Base-by-base conservation (phyloP, 352 stramenopile species). In the Pythium phragmiticola region DNA sequence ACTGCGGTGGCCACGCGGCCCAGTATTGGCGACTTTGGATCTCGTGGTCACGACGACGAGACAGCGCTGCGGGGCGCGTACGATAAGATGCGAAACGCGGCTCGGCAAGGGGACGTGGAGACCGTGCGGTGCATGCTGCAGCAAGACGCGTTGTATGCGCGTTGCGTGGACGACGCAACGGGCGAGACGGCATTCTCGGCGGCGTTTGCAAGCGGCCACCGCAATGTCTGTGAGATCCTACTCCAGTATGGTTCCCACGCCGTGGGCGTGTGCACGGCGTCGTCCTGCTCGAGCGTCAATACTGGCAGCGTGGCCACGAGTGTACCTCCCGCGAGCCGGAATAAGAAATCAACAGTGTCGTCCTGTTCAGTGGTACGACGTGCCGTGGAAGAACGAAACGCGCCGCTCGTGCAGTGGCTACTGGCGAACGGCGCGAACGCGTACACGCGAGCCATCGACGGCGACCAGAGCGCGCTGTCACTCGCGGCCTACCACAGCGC, bases 151-250 rank as follows among this genome's bases (percentile, higher is more conserved):
- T 4, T 48, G 36, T 34, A 26, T 14, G 47, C 47, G 34, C 21
- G 51, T 23, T 28, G 34, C 16, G 41, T 63, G 46, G 39, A 57
- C 37, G 58, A 34, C 11, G 33, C 12, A 4, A 48, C 49, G 16
- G 60, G 42, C 21, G 51, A 60, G 42, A 60, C 60, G 21, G 60
- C 50, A 43, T 60, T 66, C 23, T 52, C 60, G 11, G 42, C 51
- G 2, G 60, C 60, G 30, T 60, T 66, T 42, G 41, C 51, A 13
- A 21, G n/a, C 33, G 50, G 60, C n/a, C 42, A 26, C 4, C 50
- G 42, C 19, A 26, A 19, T 17, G 28, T 66, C 13, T 60, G 43
- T 28, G 50, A 55, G 33, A 8, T 66, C 16, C 41, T 66, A 0
- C 8, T 60, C 4, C 3, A 41, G 30, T 33, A 19, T 33, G 60